A percentile compares a stretch with the other conserved stretches of the same genome.
Conservation (phyloP, 768 basidiomycete species). For the Candolleomyces aberdarensis region DNA sequence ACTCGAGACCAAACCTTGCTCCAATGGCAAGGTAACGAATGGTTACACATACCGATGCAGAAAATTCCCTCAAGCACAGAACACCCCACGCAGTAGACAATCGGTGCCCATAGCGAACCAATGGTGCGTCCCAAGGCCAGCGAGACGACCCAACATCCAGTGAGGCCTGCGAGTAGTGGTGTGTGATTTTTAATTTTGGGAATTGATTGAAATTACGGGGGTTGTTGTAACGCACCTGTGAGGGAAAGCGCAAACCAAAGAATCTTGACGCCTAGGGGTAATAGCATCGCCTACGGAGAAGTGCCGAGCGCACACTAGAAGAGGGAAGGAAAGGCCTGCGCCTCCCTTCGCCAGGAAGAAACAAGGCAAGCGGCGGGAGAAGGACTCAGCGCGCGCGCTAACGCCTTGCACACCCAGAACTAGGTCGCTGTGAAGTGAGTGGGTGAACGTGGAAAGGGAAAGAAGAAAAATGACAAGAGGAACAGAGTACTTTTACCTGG, state of each 20-base stretch:
- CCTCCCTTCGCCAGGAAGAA: no score
- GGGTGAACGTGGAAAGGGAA: no score
- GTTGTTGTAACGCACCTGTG: slow-evolving; percentile 35
- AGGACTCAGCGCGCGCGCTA: no score
- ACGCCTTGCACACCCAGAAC: no score
- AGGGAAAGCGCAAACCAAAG: slow-evolving; percentile 58
- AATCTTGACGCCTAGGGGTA: slow-evolving; percentile 53
- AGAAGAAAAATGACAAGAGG: no score
- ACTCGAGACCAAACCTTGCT: no score
- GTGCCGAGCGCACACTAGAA: neutral
- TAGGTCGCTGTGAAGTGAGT: no score
- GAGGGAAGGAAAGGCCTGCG: no score
- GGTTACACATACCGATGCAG: slow-evolving; percentile 47
- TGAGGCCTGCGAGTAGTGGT: slow-evolving; percentile 35
- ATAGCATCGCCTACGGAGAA: neutral
- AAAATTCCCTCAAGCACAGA: slow-evolving; percentile 54
- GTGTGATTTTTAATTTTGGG: neutral
- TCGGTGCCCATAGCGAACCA: slow-evolving; percentile 45
- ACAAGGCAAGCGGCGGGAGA: no score
- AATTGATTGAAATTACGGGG: neutral
- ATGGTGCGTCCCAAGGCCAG: slow-evolving; percentile 42
- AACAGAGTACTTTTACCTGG: no score
- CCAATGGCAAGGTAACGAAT: no score
- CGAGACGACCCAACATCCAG: slow-evolving; percentile 49
- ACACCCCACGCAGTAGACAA: slow-evolving; percentile 47